Conservation (phyloP, 2,329 filamentous ascomycete genomes). For the Purpureocillium lavendulum region DNA sequence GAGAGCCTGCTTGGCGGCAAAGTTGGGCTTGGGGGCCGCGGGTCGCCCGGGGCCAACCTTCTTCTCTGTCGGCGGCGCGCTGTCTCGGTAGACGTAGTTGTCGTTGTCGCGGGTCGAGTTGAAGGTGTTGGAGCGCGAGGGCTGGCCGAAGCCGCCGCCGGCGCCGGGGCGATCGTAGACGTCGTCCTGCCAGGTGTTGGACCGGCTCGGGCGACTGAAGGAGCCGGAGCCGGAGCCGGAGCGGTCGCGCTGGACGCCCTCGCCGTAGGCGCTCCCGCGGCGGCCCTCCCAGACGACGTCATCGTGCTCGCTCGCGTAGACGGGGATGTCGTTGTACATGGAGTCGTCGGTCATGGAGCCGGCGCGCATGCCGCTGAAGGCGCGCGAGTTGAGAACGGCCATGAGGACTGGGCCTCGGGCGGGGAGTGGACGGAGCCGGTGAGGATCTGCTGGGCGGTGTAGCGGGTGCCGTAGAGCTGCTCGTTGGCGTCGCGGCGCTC, state of each 20-base stretch:
- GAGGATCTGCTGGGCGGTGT: conserved; percentile 76
- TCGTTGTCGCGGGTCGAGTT: conserved; percentile 33
- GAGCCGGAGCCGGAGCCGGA: conserved; percentile 32
- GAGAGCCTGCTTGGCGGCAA: conserved; percentile 50
- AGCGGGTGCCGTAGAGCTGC: conserved; percentile 80
- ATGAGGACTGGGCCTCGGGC: conserved; percentile 78
- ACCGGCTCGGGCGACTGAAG: conserved; percentile 49
- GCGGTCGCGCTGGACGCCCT: conserved; percentile 39
- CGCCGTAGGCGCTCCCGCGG: conserved; percentile 61
- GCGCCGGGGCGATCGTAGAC: conserved; percentile 54
- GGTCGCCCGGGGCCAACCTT: conserved; percentile 63
- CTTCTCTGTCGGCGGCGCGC: conserved; percentile 22
- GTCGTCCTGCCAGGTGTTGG: conserved; percentile 69
- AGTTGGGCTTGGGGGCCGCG: conserved; percentile 82
- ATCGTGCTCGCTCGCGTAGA: conserved; percentile 79
- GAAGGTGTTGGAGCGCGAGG: conserved; percentile 44
- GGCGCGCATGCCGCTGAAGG: conserved; percentile 62
- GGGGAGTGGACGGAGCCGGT: conserved; percentile 71
- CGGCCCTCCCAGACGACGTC: conserved; percentile 77
- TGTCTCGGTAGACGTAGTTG: conserved; percentile 48
- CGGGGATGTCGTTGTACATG: conserved; percentile 91
- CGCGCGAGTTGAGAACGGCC: conserved; percentile 73
- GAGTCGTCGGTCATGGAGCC: conserved; percentile 39
- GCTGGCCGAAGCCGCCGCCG: conserved; percentile 20
- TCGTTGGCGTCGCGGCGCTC: conserved; percentile 95